Conservation (phyloP, 768 basidiomycete species). For the Pulveroboletus frians region DNA sequence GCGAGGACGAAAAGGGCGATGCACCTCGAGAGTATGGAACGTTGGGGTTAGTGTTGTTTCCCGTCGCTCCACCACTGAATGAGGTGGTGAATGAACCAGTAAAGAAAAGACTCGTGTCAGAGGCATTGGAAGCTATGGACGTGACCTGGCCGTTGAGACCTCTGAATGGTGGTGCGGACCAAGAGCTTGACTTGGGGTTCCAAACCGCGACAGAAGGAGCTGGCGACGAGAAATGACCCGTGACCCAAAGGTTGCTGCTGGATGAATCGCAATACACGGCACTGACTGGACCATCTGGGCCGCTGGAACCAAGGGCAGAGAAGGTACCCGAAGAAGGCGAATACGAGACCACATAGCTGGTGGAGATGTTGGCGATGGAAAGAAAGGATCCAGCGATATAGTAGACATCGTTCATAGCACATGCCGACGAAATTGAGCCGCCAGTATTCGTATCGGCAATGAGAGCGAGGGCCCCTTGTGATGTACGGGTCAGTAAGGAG, state of each 20-base stretch:
- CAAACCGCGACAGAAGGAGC: conserved; percentile 66
- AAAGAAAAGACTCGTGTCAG: conserved; percentile 74
- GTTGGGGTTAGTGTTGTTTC: conserved; percentile 75
- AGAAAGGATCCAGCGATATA: conserved; percentile 85
- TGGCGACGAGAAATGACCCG: conserved; percentile 70
- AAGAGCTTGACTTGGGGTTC: conserved; percentile 56
- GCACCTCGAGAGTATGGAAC: conserved; percentile 79
- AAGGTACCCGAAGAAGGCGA: conserved; percentile 52
- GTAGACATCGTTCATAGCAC: conserved; percentile 59
- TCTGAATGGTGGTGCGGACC: conserved; percentile 76
- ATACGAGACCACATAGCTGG: conserved; percentile 76
- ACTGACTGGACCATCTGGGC: conserved; percentile 71
- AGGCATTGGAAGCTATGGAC: conserved; percentile 71
- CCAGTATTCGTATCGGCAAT: conserved; percentile 78
- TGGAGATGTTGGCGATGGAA: conserved; percentile 53
- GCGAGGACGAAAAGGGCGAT: conserved; percentile 82
- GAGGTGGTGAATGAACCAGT: conserved; percentile 81
- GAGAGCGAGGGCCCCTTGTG: conserved; percentile 60
- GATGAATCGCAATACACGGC: conserved; percentile 72
- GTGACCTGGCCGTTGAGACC: conserved; percentile 69
- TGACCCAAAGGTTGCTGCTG: conserved; percentile 67
- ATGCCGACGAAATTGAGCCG: conserved; percentile 71
- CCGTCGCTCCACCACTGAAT: conserved; percentile 50
- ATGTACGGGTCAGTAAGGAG: conserved; percentile 61
- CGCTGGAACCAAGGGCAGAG: conserved; percentile 56